Evolutionary conservation across 192 early-diverging fungal species (phyloP), one percentile per base, ranked within the genome.

Genomic region (Entomortierella lignicola): DNA sequence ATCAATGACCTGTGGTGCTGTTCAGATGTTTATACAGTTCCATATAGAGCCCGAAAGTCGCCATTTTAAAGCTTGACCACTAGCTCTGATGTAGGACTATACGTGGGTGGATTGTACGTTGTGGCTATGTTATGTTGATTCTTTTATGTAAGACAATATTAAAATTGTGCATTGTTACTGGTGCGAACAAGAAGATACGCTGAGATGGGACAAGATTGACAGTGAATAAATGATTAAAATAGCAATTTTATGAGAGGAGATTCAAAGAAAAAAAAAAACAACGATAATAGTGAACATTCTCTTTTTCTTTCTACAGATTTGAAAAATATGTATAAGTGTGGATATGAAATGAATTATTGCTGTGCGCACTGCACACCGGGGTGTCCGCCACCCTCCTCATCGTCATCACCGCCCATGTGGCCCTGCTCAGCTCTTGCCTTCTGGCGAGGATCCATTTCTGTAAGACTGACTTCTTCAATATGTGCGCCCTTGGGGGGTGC

Each of bases 321-420:
- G 43, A 43, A 25, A 37, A 26, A 60, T 51, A 42, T 60, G 47
- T 39, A 66, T 66, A 39, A 3, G 42, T 42, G 56, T 18, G 42
- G n/a, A 27, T 21, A 42, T 42, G 20, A 25, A 15, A 12, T 47
- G 44, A 47, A 47, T 88, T 96, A 97, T 88, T 98, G 97, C 86
- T 96, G 94, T 43, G 97, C 96, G 83, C 97, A 98, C 88, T 98
- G 96, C 66, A 98, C 96, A 12, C 88, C 89, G 37, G 94, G 92
- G 10, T 92, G 91, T 58, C 84, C 80, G 60, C 84, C 80, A 54
- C 81, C 82, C 37, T 87, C 85, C 59, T 92, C 88, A 10, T 86
- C 89, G 8, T 96, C 93, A 21, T 94, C 92, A 69, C 85, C 88
- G 72, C 87, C 85, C 60, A 85, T 86, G 71, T 86, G 84, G 47